These are phyloP conservation scores for Paraconiothyrium brasiliense DNA, from an alignment of 2,329 filamentous ascomycete genomes.

Conservation along the genomic window DNA sequence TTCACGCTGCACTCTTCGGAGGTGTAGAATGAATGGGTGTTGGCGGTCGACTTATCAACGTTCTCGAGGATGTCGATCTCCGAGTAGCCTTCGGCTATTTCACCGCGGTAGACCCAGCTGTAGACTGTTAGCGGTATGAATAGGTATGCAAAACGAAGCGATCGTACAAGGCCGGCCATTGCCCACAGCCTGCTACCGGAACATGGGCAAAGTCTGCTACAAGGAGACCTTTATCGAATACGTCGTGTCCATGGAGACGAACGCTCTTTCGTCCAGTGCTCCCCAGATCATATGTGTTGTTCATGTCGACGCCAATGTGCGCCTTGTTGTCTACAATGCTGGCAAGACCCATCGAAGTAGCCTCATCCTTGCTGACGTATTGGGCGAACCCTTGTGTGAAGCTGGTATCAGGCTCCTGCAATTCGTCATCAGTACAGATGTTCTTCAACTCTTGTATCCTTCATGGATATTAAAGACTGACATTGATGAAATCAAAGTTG, in stretches of 20 bases:
- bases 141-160: not conserved
- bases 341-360: slow-evolving; percentile 1
- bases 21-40: slow-evolving; percentile 10
- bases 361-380: slow-evolving; percentile 9
- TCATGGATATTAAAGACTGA: not conserved
- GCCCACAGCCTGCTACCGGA: slow-evolving; percentile 10
- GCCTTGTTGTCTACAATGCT: slow-evolving; percentile 9
- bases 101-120: slow-evolving; percentile 12
- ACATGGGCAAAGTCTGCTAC: slow-evolving; percentile 11
- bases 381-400: slow-evolving; percentile 11
- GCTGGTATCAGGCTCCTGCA: slow-evolving; percentile 8
- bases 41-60: slow-evolving; percentile 8
- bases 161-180: slow-evolving; percentile 10
- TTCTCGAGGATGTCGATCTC: slow-evolving; percentile 13
- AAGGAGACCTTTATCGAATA: slow-evolving; percentile 2
- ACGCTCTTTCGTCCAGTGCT: slow-evolving; percentile 12
- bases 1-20: slow-evolving; percentile 10
- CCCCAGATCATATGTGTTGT: slow-evolving; percentile 7
- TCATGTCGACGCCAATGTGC: slow-evolving; percentile 7
- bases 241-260: not conserved
- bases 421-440: not conserved
- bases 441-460: not conserved
- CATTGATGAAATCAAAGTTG: slow-evolving; percentile 12
- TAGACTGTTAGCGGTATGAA: not conserved
- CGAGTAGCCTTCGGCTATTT: slow-evolving; percentile 10